Evolutionary conservation across 2,329 filamentous ascomycete genomes (phyloP).

Genomic region (Xenosphaeropsis pyriputrescens): DNA sequence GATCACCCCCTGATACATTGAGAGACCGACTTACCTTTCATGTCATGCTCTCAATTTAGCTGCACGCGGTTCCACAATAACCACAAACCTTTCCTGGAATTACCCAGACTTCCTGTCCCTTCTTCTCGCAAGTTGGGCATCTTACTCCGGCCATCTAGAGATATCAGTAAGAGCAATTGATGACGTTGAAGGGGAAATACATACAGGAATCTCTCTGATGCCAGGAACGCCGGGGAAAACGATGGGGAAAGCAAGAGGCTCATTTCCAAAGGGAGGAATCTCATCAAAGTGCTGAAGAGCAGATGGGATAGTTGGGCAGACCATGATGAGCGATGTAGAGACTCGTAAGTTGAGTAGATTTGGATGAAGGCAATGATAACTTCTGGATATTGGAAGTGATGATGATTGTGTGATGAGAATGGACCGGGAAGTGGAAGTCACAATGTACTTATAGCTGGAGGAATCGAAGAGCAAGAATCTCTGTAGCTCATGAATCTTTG

Average conservation of each 20-base stretch:
- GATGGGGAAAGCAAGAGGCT: too few relatives aligned
- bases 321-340: not conserved
- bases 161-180: not conserved
- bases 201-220: not conserved
- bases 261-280: not conserved
- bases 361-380: too few relatives aligned
- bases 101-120: slow-evolving; percentile 38
- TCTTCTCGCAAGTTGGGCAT: slow-evolving; percentile 33
- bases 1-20: too few relatives aligned
- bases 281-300: not conserved
- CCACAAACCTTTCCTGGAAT: slow-evolving; percentile 35
- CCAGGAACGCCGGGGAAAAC: not conserved
- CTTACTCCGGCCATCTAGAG: slow-evolving; percentile 30
- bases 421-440: too few relatives aligned
- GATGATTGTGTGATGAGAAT: too few relatives aligned
- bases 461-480: too few relatives aligned
- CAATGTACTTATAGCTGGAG: too few relatives aligned
- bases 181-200: not conserved
- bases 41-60: slow-evolving; percentile 6
- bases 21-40: too few relatives aligned
- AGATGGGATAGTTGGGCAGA: not conserved
- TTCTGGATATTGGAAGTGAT: too few relatives aligned
- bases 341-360: too few relatives aligned
- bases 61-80: slow-evolving; percentile 31
- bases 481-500: too few relatives aligned